Evolutionary conservation across 106 monocot genomes (phyloP).

Genomic region (Agapanthus africanus): DNA sequence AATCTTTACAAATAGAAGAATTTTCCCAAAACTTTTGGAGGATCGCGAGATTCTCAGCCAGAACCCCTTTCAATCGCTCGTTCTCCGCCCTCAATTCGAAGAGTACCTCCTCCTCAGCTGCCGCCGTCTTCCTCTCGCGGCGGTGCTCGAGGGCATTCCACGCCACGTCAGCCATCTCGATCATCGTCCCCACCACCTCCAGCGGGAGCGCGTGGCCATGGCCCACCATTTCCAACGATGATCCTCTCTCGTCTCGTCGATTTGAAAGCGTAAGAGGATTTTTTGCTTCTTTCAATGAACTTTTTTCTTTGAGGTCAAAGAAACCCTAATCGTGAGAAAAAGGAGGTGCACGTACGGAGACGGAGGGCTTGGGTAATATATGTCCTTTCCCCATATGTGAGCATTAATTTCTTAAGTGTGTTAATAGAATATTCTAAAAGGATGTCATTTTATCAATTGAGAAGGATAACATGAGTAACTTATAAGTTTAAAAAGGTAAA

Average conservation of each 20-base stretch:
- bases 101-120: constrained; percentile 23
- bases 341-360: neutral
- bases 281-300: neutral
- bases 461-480: too few species aligned
- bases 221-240: constrained; percentile 1
- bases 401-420: too few species aligned
- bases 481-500: too few species aligned
- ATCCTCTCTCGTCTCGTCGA: too few species aligned
- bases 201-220: constrained; percentile 45
- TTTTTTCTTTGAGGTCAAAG: neutral
- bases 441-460: too few species aligned
- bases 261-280: too few species aligned
- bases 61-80: constrained; percentile 36
- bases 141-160: constrained; percentile 78
- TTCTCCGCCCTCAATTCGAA: constrained; percentile 47
- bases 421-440: too few species aligned
- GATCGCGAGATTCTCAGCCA: constrained; percentile 51
- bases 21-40: constrained; percentile 37
- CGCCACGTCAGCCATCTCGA: constrained; percentile 87
- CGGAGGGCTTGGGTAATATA: neutral
- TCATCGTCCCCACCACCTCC: constrained; percentile 68
- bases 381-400: too few species aligned
- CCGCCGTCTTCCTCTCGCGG: constrained; percentile 14
- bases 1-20: constrained; percentile 40
- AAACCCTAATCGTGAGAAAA: neutral